These are phyloP conservation scores for Hypoxylon sp. DNA, from an alignment of 2,329 filamentous ascomycete genomes.

Conservation along the genomic window DNA sequence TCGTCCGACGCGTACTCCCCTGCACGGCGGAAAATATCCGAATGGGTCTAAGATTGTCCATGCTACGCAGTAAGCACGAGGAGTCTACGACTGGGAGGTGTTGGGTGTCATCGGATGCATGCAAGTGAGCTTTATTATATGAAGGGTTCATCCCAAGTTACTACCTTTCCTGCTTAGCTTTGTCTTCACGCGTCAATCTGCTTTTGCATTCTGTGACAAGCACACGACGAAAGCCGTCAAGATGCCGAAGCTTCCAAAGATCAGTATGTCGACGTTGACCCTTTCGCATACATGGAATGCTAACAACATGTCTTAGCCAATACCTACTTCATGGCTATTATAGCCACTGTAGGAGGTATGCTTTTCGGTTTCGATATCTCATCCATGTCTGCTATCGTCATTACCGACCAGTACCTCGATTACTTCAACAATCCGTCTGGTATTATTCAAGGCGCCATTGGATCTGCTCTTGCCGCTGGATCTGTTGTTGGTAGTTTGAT, in stretches of 20 bases:
- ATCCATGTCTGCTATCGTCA: slow-evolving; percentile 71
- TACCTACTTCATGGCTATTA: slow-evolving; percentile 53
- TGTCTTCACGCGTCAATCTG: slow-evolving; percentile 31
- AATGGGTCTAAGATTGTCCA: slow-evolving; percentile 40
- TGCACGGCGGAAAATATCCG: slow-evolving; percentile 37
- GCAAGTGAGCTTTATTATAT: slow-evolving; percentile 47
- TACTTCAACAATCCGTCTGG: slow-evolving; percentile 66
- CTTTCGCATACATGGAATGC: slow-evolving; percentile 25
- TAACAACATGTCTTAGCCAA: slow-evolving; percentile 46
- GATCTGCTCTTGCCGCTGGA: slow-evolving; percentile 66
- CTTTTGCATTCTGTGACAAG: slow-evolving; percentile 18
- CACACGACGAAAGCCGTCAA: slow-evolving; percentile 41
- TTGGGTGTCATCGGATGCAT: slow-evolving; percentile 45
- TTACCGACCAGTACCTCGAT: slow-evolving; percentile 65
- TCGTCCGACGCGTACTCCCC: slow-evolving; percentile 32
- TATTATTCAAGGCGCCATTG: slow-evolving; percentile 67
- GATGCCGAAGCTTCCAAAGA: slow-evolving; percentile 52
- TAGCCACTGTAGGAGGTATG: slow-evolving; percentile 54
- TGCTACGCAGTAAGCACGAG: slow-evolving; percentile 35
- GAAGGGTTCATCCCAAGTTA: slow-evolving; percentile 41
- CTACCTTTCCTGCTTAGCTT: slow-evolving; percentile 23
- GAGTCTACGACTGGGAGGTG: slow-evolving; percentile 9
- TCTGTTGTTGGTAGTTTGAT: slow-evolving; percentile 66
- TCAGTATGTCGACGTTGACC: slow-evolving; percentile 46
- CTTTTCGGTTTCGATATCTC: slow-evolving; percentile 70